These are phyloP conservation scores for Aspergillus melleus DNA, from an alignment of 2,329 filamentous ascomycete species.

Conservation along the genomic window DNA sequence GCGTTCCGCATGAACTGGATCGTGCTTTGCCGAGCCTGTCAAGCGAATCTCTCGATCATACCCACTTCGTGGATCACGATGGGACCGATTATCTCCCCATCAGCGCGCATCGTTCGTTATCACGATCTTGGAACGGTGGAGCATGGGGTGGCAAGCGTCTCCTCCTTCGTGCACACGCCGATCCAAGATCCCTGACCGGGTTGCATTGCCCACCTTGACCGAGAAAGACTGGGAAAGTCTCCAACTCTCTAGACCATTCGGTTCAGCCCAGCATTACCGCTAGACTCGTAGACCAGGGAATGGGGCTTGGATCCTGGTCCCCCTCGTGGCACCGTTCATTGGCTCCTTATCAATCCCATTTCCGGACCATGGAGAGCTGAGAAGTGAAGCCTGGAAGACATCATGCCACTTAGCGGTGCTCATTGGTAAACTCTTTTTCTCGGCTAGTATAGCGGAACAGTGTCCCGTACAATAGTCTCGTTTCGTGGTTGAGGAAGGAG, in stretches of 20 bases:
- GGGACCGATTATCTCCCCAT: conserved; percentile 11
- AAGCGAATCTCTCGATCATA: conserved; percentile 8
- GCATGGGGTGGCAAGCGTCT: conserved; percentile 17
- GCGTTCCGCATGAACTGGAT: conserved; percentile 12
- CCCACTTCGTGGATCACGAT: conserved; percentile 8
- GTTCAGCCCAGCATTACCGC: conserved; percentile 12
- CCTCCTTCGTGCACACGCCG: conserved; percentile 11
- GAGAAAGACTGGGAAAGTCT: conserved; percentile 1
- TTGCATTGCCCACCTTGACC: conserved; percentile 13
- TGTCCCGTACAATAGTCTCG: conserved; percentile 11
- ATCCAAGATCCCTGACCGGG: conserved; percentile 13
- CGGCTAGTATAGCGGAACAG: conserved; percentile 10
- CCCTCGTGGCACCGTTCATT: conserved; percentile 13
- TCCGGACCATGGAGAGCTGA: conserved; percentile 16
- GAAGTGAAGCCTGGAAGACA: conserved; percentile 12
- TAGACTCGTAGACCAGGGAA: conserved; percentile 8
- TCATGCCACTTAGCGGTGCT: conserved; percentile 11
- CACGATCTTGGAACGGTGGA: conserved; percentile 14
- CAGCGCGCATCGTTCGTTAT: conserved; percentile 2
- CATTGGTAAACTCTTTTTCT: conserved; percentile 19
- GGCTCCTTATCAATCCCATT: conserved; percentile 15
- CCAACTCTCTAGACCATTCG: conserved; percentile 9
- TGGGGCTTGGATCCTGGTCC: conserved; percentile 10
- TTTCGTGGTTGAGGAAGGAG: neutral
- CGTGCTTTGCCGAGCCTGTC: conserved; percentile 14